phyloP scores from a whole-genome alignment of 2,329 filamentous ascomycete species.

The Beauveria caledonica region DNA sequence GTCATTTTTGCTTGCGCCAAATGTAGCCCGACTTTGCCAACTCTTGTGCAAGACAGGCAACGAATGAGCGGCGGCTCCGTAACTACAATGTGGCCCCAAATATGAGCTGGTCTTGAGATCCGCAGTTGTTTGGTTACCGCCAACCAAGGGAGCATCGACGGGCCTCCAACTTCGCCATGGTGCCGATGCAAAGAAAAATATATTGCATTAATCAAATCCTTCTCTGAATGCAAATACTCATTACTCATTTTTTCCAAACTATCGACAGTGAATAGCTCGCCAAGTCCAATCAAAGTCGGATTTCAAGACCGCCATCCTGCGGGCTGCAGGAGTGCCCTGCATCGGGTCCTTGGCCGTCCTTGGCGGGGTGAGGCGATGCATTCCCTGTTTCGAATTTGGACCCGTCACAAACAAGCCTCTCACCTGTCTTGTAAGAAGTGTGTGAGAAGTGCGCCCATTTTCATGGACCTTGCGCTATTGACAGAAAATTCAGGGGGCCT shows the following conservation, averaged over 20 bases:
- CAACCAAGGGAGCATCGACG: background rate
- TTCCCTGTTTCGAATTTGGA: constrained; percentile 6
- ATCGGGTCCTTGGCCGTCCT: background rate
- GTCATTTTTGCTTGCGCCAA: background rate
- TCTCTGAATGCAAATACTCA: background rate
- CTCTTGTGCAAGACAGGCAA: background rate
- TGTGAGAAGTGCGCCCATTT: constrained; percentile 8
- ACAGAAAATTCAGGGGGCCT: background rate
- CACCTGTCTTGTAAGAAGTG: constrained; percentile 7
- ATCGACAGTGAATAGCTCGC: background rate
- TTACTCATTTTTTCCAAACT: background rate
- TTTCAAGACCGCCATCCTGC: background rate
- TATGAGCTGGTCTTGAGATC: background rate
- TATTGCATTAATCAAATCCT: background rate
- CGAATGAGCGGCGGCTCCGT: background rate
- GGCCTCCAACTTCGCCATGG: background rate
- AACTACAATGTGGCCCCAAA: background rate
- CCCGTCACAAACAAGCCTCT: constrained; percentile 4
- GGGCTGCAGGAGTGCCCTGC: background rate
- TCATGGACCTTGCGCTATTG: background rate
- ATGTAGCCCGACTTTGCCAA: background rate
- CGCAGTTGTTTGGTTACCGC: background rate
- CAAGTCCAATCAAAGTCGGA: background rate
- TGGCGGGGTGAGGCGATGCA: background rate
- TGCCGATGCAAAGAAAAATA: background rate